Conservation (phyloP, 169 alveolate species). For the Neospora caninum region DNA sequence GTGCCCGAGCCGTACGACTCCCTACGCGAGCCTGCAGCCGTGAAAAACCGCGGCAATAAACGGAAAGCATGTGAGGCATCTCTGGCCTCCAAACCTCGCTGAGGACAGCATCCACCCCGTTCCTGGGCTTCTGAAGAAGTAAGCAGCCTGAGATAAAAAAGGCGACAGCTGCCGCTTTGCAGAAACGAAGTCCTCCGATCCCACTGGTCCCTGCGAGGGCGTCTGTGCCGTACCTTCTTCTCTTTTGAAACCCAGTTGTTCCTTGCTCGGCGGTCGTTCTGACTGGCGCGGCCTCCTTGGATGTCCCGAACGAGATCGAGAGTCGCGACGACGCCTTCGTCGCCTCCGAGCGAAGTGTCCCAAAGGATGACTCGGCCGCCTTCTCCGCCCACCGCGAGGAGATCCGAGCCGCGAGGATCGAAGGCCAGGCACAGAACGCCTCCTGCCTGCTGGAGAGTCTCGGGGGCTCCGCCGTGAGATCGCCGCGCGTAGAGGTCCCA, state of each 20-base stretch:
- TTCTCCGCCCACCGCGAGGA: constrained; percentile 77
- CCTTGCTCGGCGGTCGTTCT: constrained; percentile 64
- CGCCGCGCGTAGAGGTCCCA: constrained; percentile 85
- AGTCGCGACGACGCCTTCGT: constrained; percentile 51
- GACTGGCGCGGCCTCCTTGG: constrained; percentile 72
- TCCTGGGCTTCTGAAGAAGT: neutral
- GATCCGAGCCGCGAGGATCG: constrained; percentile 86
- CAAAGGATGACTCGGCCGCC: constrained; percentile 77
- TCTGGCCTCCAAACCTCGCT: too few species aligned
- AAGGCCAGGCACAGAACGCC: constrained; percentile 86
- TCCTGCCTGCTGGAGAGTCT: constrained; percentile 83
- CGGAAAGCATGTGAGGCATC: too few species aligned
- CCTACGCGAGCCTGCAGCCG: too few species aligned
- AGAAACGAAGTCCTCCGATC: neutral
- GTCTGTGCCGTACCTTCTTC: constrained; percentile 29
- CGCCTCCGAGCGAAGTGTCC: constrained; percentile 64
- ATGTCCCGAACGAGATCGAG: constrained; percentile 76
- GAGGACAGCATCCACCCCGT: too few species aligned
- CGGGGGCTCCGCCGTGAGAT: constrained; percentile 85
- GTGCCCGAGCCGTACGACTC: too few species aligned
- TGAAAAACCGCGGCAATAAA: too few species aligned
- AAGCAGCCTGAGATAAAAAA: neutral
- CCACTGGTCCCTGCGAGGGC: neutral
- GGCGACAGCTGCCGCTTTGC: neutral
- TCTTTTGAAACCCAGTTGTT: constrained; percentile 56